These are phyloP conservation scores for Inonotus obliquus DNA, from an alignment of 1,284 basidiomycete genomes.

Conservation along the genomic window DNA sequence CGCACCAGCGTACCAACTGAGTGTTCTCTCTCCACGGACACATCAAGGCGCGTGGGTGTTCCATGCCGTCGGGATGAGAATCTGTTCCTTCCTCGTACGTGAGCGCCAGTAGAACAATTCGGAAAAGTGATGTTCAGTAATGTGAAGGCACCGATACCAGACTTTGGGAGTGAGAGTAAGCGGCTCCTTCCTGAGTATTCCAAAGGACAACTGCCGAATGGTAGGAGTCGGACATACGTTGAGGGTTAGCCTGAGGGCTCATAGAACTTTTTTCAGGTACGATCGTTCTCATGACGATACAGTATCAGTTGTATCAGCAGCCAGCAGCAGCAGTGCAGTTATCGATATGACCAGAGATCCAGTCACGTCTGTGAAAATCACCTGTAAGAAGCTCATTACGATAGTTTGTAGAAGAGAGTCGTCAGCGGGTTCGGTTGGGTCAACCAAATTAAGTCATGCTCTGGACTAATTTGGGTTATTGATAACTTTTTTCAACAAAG, in stretches of 20 bases:
- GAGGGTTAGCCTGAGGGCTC: too few species aligned
- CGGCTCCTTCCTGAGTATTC: neutral
- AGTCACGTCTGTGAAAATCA: neutral
- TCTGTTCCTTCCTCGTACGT: neutral
- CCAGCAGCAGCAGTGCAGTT: too few species aligned
- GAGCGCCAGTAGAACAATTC: neutral
- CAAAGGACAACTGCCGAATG: neutral
- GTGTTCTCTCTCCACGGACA: neutral
- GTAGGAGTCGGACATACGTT: neutral
- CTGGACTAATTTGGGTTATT: neutral
- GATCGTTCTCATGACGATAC: neutral
- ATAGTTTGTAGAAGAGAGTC: neutral
- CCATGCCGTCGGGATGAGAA: neutral
- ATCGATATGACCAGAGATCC: neutral
- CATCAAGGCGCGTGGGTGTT: neutral
- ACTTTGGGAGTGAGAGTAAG: neutral
- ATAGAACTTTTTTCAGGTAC: neutral
- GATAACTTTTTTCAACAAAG: neutral
- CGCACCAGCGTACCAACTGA: neutral
- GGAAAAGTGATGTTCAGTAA: neutral
- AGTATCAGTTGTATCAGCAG: too few species aligned
- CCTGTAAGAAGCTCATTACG: neutral
- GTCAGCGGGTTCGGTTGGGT: neutral
- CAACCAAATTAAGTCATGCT: neutral
- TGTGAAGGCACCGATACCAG: neutral